These are phyloP conservation scores for Paramyrothecium roridum DNA, from an alignment of 2,329 filamentous ascomycete species.

Conservation along the genomic window DNA sequence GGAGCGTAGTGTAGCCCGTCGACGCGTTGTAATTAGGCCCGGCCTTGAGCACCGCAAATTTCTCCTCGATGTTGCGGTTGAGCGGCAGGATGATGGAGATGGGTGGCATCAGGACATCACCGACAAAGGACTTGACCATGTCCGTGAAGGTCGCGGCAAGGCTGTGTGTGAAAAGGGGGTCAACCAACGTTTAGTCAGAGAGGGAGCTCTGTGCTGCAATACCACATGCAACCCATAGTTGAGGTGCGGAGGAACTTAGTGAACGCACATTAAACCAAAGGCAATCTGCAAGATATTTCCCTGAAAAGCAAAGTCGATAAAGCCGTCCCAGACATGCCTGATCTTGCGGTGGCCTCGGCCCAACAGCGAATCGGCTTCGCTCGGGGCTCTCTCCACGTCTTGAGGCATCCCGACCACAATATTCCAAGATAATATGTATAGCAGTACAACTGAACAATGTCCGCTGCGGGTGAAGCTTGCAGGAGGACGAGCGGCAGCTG, in stretches of 20 bases:
- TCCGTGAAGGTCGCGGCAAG: conserved; percentile 69
- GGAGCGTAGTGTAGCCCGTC: conserved; percentile 65
- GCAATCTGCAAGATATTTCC: conserved; percentile 76
- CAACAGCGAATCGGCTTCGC: conserved; percentile 37
- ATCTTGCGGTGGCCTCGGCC: conserved; percentile 44
- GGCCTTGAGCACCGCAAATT: conserved; percentile 62
- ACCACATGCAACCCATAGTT: no score
- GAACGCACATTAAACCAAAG: conserved; percentile 66
- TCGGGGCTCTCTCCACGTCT: conserved; percentile 31
- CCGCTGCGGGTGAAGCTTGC: no score
- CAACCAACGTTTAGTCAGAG: conserved; percentile 1
- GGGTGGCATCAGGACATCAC: conserved; percentile 66
- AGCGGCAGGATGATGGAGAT: conserved; percentile 67
- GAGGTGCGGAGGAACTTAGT: neutral
- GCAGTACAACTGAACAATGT: no score
- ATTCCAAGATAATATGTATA: no score
- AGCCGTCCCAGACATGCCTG: conserved; percentile 56
- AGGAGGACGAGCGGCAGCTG: no score
- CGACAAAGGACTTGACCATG: conserved; percentile 69
- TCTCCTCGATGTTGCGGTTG: conserved; percentile 69
- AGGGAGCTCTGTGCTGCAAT: neutral
- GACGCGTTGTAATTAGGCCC: conserved; percentile 52
- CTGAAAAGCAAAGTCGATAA: conserved; percentile 69
- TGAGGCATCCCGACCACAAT: conserved; percentile 20
- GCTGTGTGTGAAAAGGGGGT: conserved; percentile 33